These are phyloP conservation scores for Solanum rostratum DNA, from an alignment of 257 asterid genomes.

Conservation along the genomic window DNA sequence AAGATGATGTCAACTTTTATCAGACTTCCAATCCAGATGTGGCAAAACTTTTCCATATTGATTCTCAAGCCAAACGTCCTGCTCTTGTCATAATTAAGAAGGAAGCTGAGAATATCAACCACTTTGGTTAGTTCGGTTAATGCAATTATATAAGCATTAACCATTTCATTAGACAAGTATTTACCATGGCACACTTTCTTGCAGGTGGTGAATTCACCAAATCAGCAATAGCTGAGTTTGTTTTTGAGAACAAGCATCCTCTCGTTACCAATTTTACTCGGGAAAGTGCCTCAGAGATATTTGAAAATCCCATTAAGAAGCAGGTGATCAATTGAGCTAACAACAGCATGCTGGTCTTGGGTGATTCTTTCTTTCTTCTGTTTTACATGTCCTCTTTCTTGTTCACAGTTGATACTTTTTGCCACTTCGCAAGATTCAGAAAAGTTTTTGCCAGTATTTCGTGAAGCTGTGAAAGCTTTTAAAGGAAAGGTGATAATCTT, in stretches of 20 bases:
- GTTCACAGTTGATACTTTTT: conserved; percentile 69
- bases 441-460: conserved; percentile 48
- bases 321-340: conserved; percentile 39
- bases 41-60: conserved; percentile 77
- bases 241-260: conserved; percentile 70
- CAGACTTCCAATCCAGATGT: conserved; percentile 67
- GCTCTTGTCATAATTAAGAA: conserved; percentile 77
- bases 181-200: not conserved
- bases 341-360: not conserved
- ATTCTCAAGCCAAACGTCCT: conserved; percentile 64
- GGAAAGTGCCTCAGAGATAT: conserved; percentile 61
- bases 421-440: conserved; percentile 52
- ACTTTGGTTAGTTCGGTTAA: conserved; percentile 47
- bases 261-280: conserved; percentile 66
- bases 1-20: conserved; percentile 73
- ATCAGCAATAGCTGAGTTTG: conserved; percentile 74
- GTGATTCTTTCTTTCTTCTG: not conserved
- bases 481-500: conserved; percentile 66
- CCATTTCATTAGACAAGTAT: not conserved
- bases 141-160: not conserved
- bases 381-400: conserved; percentile 6
- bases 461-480: conserved; percentile 78
- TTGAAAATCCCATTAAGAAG: conserved; percentile 89
- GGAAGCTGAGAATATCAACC: conserved; percentile 66
- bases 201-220: conserved; percentile 68